These are phyloP conservation scores for Persicaria tinctoria DNA, from an alignment of 148 eudicot species.

Conservation along the genomic window DNA sequence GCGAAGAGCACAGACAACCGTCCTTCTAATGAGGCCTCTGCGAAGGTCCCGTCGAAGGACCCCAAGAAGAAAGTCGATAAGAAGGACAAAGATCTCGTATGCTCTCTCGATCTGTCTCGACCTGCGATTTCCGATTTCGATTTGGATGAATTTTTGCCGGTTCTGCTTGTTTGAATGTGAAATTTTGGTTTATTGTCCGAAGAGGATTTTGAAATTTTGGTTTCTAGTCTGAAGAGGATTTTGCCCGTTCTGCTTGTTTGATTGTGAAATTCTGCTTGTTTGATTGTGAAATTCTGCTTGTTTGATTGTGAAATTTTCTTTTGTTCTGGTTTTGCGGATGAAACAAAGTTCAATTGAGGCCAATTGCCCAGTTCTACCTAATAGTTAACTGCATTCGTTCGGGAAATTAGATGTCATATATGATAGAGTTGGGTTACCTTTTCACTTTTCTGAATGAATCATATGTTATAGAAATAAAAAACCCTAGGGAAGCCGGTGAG, in stretches of 20 bases:
- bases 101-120: slow-evolving; percentile 9
- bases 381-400: background rate
- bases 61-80: slow-evolving; percentile 68
- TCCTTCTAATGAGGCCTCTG: slow-evolving; percentile 19
- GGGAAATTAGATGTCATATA: background rate
- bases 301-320: background rate
- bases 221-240: slow-evolving; percentile 39
- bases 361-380: background rate
- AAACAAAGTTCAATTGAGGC: slow-evolving; percentile 2
- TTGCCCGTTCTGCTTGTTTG: too few relatives aligned
- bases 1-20: slow-evolving; percentile 23
- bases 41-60: slow-evolving; percentile 33
- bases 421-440: background rate
- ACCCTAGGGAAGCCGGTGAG: too few relatives aligned
- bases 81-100: slow-evolving; percentile 73
- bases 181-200: slow-evolving; percentile 51
- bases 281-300: background rate
- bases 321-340: background rate
- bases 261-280: slow-evolving; percentile 14
- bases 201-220: slow-evolving; percentile 89
- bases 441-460: background rate
- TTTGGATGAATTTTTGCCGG: background rate
- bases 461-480: background rate
- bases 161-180: slow-evolving; percentile 9
- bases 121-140: background rate